Evolutionary conservation across 2,329 filamentous ascomycete species (phyloP).

Genomic region (Ceratocystis papillata): DNA sequence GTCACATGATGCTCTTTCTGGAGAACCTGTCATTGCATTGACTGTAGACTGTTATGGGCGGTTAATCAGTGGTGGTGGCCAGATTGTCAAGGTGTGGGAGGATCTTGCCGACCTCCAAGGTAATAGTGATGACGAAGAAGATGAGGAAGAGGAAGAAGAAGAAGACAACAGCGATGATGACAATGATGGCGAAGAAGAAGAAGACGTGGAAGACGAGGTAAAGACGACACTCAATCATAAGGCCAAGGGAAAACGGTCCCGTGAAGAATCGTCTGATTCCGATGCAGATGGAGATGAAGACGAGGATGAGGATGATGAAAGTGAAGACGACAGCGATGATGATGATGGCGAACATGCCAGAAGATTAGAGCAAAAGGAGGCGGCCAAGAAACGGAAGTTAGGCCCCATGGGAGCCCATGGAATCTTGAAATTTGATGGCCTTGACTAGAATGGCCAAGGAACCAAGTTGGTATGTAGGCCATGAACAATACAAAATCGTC

Average conservation of each 20-base stretch:
- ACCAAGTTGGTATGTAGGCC: background rate
- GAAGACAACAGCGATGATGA: conserved; percentile 35
- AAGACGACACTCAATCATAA: conserved; percentile 26
- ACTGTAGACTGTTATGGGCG: conserved; percentile 76
- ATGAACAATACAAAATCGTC: too few species aligned
- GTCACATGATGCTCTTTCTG: conserved; percentile 75
- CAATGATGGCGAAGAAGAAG: conserved; percentile 29
- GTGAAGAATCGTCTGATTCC: conserved; percentile 30
- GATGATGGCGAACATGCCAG: conserved; percentile 13
- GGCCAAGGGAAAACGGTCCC: conserved; percentile 15
- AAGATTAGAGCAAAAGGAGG: conserved; percentile 27
- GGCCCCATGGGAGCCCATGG: conserved; percentile 43
- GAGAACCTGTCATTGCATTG: conserved; percentile 55
- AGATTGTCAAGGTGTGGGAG: conserved; percentile 86
- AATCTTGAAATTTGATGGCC: conserved; percentile 40
- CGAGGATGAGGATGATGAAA: conserved; percentile 32
- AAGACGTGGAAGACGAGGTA: conserved; percentile 28
- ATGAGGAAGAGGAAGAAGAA: conserved; percentile 38
- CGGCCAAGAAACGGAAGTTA: conserved; percentile 35
- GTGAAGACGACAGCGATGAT: conserved; percentile 40
- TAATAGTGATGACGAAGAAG: conserved; percentile 37
- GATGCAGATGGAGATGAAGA: conserved; percentile 36
- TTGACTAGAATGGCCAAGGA: conserved; percentile 32
- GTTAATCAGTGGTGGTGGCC: conserved; percentile 81
- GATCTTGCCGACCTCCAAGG: conserved; percentile 50